Conservation (phyloP, 495 filamentous ascomycete genomes). For the Lasiosphaeria hispida region DNA sequence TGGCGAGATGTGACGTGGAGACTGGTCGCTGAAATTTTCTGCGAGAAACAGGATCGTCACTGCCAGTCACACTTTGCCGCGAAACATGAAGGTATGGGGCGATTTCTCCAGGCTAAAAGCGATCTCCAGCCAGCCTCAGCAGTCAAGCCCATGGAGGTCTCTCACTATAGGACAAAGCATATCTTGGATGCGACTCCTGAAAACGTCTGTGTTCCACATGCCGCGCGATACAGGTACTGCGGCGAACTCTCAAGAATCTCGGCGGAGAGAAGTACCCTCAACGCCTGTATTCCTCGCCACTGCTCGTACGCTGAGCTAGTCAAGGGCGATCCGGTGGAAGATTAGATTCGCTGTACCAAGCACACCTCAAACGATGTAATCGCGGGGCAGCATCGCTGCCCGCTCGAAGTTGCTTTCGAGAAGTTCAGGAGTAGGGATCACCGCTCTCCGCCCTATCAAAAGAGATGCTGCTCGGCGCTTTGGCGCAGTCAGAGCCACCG, state of each 20-base stretch:
- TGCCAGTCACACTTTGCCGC: neutral
- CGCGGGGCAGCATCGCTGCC: constrained; percentile 42
- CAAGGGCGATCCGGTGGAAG: neutral
- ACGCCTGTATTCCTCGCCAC: neutral
- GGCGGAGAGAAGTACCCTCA: no score
- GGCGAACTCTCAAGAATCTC: neutral
- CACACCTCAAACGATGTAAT: constrained; percentile 46
- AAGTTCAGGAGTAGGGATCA: constrained; percentile 42
- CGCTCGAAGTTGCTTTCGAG: constrained; percentile 43
- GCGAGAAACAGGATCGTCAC: constrained; percentile 1
- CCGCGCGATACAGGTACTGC: constrained; percentile 38
- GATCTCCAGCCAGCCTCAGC: constrained; percentile 14
- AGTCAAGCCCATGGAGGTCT: constrained; percentile 14
- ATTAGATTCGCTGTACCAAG: constrained; percentile 12
- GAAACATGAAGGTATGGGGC: neutral
- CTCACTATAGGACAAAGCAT: constrained; percentile 18
- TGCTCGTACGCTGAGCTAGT: constrained; percentile 13
- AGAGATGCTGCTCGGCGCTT: constrained; percentile 45
- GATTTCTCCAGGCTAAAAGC: neutral
- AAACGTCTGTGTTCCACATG: constrained; percentile 47
- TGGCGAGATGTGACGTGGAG: constrained; percentile 56
- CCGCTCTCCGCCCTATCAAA: constrained; percentile 17
- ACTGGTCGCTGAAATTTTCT: constrained; percentile 43
- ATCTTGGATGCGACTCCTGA: constrained; percentile 24
- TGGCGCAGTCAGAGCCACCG: constrained; percentile 37